Evolutionary conservation across 768 basidiomycete genomes (phyloP), one percentile per base, ranked within the genome.

Genomic region (Sarcodon aspratus): DNA sequence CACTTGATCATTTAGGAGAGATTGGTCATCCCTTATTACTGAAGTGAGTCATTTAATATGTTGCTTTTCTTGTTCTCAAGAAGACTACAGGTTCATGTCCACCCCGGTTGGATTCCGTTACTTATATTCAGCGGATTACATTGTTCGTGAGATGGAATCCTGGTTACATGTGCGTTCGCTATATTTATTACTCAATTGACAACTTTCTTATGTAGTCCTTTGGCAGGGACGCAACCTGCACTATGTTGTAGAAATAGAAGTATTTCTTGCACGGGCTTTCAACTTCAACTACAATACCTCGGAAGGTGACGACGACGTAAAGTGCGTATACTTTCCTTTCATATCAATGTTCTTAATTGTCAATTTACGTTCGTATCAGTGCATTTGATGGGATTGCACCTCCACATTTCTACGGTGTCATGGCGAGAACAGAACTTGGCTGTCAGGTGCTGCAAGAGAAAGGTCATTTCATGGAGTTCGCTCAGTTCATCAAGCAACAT

Each of bases 331-430:
- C 3, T 11, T 13, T 35, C 12, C 5, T 9, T 43, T n/a, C 35
- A 9, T 12, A 11, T 42, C 27, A 12, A 12, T 45, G 12, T 42
- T 27, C 18, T 9, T 3, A 17, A 21, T 35, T 46, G 44, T 54
- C 32, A 48, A 53, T 31, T 31, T 42, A 48, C 35, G 4, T 17
- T 9, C 17, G 13, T 15, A 12, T 7, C 57, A 85, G 82, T n/a
- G 74, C 76, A 15, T 89, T 87, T 50, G 92, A 93, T 47, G 86
- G 85, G 10, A 82, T 83, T 9, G 88, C 92, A 10, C 96, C 95
- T 2, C 81, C 87, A 1, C 94, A 99, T 63, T 98, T 99, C 65
- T 95, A 97, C 57, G 95, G 95, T 17, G 95, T 97, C 64, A 88
- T 98, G 77, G 85, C 93, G 43, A 97, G 96, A 64, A 98, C 96